These are phyloP conservation scores for Tripterygium wilfordii DNA, from an alignment of 177 flowering plant species.

Conservation along the genomic window DNA sequence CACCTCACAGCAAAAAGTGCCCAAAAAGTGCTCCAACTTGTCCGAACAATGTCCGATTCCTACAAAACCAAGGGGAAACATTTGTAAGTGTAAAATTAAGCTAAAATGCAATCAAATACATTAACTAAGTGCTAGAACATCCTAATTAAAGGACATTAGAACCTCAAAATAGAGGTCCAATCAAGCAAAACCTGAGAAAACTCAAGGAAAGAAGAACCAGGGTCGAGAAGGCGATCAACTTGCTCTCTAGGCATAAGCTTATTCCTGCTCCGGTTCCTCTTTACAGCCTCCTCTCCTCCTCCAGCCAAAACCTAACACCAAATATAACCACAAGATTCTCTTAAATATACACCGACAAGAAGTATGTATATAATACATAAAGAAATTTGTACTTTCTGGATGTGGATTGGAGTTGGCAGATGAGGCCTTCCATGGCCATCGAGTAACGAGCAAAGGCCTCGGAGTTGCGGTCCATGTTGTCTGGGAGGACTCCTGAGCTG, in stretches of 20 bases:
- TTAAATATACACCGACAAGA: background rate
- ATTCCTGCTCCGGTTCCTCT: conserved; percentile 73
- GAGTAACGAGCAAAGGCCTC: conserved; percentile 56
- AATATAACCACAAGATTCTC: background rate
- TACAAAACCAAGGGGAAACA: too few species aligned
- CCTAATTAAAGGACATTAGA: too few species aligned
- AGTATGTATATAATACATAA: background rate
- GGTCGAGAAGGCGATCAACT: conserved; percentile 74
- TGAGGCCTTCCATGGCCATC: conserved; percentile 43
- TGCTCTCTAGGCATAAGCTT: conserved; percentile 91
- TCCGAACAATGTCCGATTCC: too few species aligned
- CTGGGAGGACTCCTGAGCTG: conserved; percentile 53
- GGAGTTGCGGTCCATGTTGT: conserved; percentile 57
- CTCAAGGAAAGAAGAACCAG: conserved; percentile 92
- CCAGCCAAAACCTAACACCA: conserved; percentile 57
- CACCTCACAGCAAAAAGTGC: too few species aligned
- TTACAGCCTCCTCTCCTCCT: conserved; percentile 77
- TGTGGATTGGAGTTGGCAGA: conserved; percentile 61
- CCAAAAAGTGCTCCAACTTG: too few species aligned
- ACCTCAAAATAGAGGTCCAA: too few species aligned
- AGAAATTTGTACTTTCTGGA: conserved; percentile 36
- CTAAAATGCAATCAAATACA: too few species aligned
- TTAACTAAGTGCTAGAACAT: too few species aligned
- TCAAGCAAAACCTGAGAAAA: conserved; percentile 98
- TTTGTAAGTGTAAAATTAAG: too few species aligned